Percentiles rank a stretch among this genome's conserved stretches.
phyloP scores from a whole-genome alignment of 306 rosid genomes.

The Vigna radiata region DNA sequence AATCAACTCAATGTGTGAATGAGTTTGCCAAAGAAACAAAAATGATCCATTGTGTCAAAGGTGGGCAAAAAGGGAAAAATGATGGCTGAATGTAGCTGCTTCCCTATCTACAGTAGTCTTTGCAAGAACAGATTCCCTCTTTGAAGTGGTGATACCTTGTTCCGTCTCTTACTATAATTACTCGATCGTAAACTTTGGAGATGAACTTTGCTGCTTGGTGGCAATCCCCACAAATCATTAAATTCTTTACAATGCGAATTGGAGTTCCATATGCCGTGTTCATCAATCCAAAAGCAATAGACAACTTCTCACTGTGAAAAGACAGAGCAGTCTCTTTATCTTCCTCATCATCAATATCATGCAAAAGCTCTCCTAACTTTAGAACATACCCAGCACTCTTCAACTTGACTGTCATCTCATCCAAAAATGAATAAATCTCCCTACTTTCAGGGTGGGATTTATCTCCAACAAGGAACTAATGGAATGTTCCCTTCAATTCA shows the following conservation, averaged over 20 bases:
- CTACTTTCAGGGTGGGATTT: slow-evolving; percentile 55
- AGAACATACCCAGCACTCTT: slow-evolving; percentile 62
- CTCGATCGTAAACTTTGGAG: slow-evolving; percentile 55
- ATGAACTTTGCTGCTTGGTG: slow-evolving; percentile 62
- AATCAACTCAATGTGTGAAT: slow-evolving; percentile 1
- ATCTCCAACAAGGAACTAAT: slow-evolving; percentile 64
- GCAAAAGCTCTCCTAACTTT: slow-evolving; percentile 53
- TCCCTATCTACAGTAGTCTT: slow-evolving; percentile 54
- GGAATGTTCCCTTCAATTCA: slow-evolving; percentile 54
- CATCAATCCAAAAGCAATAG: slow-evolving; percentile 66
- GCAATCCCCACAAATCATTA: slow-evolving; percentile 63
- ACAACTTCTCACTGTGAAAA: slow-evolving; percentile 65
- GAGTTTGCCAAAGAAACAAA: slow-evolving; percentile 1
- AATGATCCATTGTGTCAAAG: not conserved
- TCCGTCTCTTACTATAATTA: slow-evolving; percentile 63
- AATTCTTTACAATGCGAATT: slow-evolving; percentile 65
- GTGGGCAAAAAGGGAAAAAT: not conserved
- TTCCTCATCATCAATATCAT: slow-evolving; percentile 62
- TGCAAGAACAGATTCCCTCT: slow-evolving; percentile 64
- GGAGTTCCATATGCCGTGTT: slow-evolving; percentile 58
- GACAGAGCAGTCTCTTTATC: slow-evolving; percentile 63
- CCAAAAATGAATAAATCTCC: slow-evolving; percentile 55
- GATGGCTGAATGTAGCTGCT: not conserved
- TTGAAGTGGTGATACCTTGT: slow-evolving; percentile 62
- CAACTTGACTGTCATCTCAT: slow-evolving; percentile 55